Evolutionary conservation across 2,329 filamentous ascomycete species (phyloP), one percentile per base, ranked within the genome.

Genomic region (Ceratocystis harringtonii): DNA sequence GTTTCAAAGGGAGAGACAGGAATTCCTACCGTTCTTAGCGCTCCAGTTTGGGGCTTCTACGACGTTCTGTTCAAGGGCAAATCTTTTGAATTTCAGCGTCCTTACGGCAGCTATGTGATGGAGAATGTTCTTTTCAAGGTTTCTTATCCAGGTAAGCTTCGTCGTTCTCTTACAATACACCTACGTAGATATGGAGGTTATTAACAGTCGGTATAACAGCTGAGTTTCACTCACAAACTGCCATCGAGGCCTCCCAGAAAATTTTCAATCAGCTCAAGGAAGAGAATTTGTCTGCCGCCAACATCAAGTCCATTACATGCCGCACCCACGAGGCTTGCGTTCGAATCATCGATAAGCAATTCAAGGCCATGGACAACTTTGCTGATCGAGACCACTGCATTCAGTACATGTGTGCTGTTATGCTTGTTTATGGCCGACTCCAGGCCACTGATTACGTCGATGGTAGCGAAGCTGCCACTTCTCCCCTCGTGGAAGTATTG

Each of bases 61-160:
- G 94, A 99, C 74, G 92, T 97, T 70, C 84, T 95, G 69, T 99
- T 97, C 83, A 90, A 92, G 80, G 91, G 91, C 78, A 90, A 95
- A 72, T 89, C 89, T 77, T 99, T 99, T 75, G 81, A 91, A 76
- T 99, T 96, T 83, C 92, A 97, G 81, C 86, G 94, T 69, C 85
- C 87, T 67, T 99, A 99, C 74, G 92, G 92, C 74, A 95, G 89
- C 81, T 99, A 99, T 77, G 94, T 99, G 70, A 99, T 99, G 94
- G 94, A 99, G 85, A 99, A 97, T 74, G 91, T 99, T 68, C 86
- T 99, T 69, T 99, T 99, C 87, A 99, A 99, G 84, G 94, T 99
- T 68, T 99, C 94, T 58, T 97, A 96, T 76, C 92, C 92, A 73
- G 89, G 89, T 90, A 80, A 75, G 82, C 75, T 60, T n/a, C 2